These are phyloP conservation scores for Crepidotus variabilis DNA, from an alignment of 768 basidiomycete species.

Conservation along the genomic window DNA sequence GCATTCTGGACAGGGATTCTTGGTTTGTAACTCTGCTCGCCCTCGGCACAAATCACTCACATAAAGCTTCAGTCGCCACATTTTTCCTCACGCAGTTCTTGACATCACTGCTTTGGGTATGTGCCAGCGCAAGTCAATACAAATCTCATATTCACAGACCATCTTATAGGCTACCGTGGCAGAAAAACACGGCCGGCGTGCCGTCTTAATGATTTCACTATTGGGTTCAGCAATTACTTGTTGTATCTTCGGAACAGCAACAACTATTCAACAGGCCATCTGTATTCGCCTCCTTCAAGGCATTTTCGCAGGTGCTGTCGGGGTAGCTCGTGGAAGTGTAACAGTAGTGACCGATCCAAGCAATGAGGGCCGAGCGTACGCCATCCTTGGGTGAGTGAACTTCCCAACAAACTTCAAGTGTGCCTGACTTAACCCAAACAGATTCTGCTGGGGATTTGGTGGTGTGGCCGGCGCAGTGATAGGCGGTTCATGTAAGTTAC, in stretches of 20 bases:
- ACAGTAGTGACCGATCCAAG: slow-evolving; percentile 83
- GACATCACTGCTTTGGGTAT: slow-evolving; percentile 90
- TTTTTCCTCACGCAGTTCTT: slow-evolving; percentile 97
- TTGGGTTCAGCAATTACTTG: slow-evolving; percentile 83
- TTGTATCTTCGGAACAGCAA: slow-evolving; percentile 73
- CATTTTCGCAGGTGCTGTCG: slow-evolving; percentile 90
- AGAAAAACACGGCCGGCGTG: slow-evolving; percentile 82
- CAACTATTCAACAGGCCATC: slow-evolving; percentile 74
- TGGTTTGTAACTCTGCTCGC: slow-evolving; percentile 37
- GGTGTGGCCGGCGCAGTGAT: slow-evolving; percentile 89
- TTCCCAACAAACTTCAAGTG: slow-evolving; percentile 2
- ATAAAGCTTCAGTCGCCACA: slow-evolving; percentile 51
- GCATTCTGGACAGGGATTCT: slow-evolving; percentile 89
- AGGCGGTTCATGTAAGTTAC: slow-evolving; percentile 71
- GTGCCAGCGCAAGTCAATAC: slow-evolving; percentile 11
- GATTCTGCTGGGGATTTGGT: slow-evolving; percentile 95
- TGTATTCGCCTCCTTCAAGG: slow-evolving; percentile 87
- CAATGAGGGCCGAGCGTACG: slow-evolving; percentile 94
- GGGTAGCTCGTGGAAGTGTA: slow-evolving; percentile 89
- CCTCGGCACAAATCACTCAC: slow-evolving; percentile 4
- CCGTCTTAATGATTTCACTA: slow-evolving; percentile 81
- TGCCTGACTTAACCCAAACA: slow-evolving; percentile 21
- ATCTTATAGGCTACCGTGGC: slow-evolving; percentile 81
- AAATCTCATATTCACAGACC: slow-evolving; percentile 8
- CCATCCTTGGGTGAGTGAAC: slow-evolving; percentile 70